Base-by-base conservation (phyloP, 768 basidiomycete species). In the Lactarius hengduanensis region DNA sequence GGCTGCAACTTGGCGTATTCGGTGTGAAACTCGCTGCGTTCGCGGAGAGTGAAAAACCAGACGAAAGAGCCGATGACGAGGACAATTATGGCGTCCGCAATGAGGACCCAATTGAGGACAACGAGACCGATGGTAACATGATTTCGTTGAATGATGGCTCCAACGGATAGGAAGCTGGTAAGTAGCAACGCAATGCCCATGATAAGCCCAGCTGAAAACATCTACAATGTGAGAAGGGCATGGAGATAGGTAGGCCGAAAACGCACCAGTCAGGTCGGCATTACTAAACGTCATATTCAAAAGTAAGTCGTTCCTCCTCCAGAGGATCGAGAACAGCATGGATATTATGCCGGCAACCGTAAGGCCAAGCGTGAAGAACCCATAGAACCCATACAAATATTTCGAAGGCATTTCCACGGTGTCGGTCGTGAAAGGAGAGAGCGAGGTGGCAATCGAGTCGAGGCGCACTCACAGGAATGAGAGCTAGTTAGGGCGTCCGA, bases 1-100 rank as follows among this genome's bases (percentile, higher is more conserved):
- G 77, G 66, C 36, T 81, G 77, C 65, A 82, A 80, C 59, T 75
- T 75, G 15, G 78, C 67, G 82, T 87, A 96, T 30, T 85, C 76
- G 0, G 66, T 67, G 67, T 85, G 83, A 77, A 88, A 96, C 71
- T 91, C 85, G 54, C 78, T 76, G 32, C 88, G 85, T 74, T 93
- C 88, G 63, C 82, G 76, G 20, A 96, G 80, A 6, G 93, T 92
- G 73, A 78, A 91, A 77, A 90, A 86, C 94, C 94, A 96, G 59
- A 96, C 78, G 70, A 84, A 82, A 26, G 87, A 84, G 66, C 91
- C 93, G 32, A 92, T 77, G 61, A 86, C 72, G 58, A 89, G 76
- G 50, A 89, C 82, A 30, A 81, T 80, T 54, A 90, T 70, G 9
- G 82, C 82, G 71, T 94, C 88, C 47, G 81, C 63, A 41, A 95